Percentiles rank a stretch among this genome's conserved stretches.
These are phyloP conservation scores for Cladosporium sp. DNA, from an alignment of 2,329 filamentous ascomycete genomes.

Conservation along the genomic window DNA sequence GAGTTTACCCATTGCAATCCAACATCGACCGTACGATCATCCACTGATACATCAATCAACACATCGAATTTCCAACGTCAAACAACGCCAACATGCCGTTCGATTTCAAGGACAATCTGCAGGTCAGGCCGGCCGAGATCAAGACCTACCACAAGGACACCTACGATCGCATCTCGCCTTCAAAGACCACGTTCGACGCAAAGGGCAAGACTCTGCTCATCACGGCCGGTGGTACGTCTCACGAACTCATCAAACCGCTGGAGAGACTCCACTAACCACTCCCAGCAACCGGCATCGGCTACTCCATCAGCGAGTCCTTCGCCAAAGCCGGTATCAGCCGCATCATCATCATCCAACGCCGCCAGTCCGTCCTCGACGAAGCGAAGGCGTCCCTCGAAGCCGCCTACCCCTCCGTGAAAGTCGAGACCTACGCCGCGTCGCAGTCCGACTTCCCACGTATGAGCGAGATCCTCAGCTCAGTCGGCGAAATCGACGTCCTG, in stretches of 20 bases:
- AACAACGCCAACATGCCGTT: not conserved
- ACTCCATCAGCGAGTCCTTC: constrained; percentile 21
- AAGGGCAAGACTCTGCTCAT: constrained; percentile 25
- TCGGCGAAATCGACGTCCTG: constrained; percentile 37
- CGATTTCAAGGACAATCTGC: not conserved
- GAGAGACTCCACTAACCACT: not conserved
- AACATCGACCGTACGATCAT: too few relatives aligned
- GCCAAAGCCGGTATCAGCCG: constrained; percentile 20
- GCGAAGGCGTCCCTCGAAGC: constrained; percentile 35
- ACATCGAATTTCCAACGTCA: too few relatives aligned
- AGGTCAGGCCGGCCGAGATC: constrained; percentile 11
- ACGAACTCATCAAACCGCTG: not conserved
- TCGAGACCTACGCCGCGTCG: constrained; percentile 32
- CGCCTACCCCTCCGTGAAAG: constrained; percentile 29
- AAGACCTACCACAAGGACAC: constrained; percentile 21
- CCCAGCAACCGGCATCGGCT: constrained; percentile 21
- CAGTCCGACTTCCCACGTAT: constrained; percentile 21
- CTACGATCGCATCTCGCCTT: constrained; percentile 21
- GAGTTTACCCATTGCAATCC: too few relatives aligned
- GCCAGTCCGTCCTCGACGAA: constrained; percentile 29
- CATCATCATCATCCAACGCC: constrained; percentile 23
- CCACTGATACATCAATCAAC: too few relatives aligned
- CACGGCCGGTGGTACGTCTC: constrained; percentile 18
- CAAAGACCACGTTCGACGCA: constrained; percentile 19
- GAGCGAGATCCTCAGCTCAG: constrained; percentile 30